Conservation (phyloP, 306 rosid genomes). For the Urtica urens region DNA sequence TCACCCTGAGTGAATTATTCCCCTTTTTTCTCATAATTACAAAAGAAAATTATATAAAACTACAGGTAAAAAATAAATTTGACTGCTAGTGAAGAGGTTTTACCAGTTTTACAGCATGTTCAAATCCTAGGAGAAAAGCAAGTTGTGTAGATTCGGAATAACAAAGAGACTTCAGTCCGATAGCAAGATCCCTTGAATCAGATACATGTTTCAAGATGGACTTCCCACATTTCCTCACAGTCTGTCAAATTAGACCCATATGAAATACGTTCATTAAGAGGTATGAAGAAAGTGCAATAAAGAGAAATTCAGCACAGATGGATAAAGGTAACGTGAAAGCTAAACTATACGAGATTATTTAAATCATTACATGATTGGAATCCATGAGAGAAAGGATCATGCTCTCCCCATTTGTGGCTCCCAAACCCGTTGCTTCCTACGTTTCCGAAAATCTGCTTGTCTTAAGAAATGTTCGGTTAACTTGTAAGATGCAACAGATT, state of each 20-base stretch:
- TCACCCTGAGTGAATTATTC: not conserved
- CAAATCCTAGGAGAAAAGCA: constrained; percentile 59
- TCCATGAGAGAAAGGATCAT: constrained; percentile 81
- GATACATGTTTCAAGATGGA: constrained; percentile 79
- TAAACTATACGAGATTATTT: not conserved
- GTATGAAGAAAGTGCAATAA: no score
- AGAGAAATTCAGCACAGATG: no score
- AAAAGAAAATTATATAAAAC: not conserved
- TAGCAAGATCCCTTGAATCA: constrained; percentile 63
- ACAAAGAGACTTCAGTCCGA: constrained; percentile 81
- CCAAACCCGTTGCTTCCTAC: constrained; percentile 79
- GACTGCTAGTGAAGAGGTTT: constrained; percentile 1
- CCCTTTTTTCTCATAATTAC: not conserved
- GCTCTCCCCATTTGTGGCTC: constrained; percentile 86
- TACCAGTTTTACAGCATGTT: constrained; percentile 92
- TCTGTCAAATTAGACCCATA: constrained; percentile 32
- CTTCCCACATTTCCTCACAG: constrained; percentile 82
- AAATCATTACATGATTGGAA: constrained; percentile 53
- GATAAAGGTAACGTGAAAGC: not conserved
- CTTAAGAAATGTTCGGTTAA: constrained; percentile 70
- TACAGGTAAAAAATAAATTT: not conserved
- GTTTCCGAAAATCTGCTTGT: constrained; percentile 57
- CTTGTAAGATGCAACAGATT: constrained; percentile 46
- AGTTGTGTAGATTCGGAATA: constrained; percentile 40
- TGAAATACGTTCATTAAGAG: no score